Base-by-base conservation (phyloP, 1,139 yeast species). In the Wickerhamomyces sp. region DNA sequence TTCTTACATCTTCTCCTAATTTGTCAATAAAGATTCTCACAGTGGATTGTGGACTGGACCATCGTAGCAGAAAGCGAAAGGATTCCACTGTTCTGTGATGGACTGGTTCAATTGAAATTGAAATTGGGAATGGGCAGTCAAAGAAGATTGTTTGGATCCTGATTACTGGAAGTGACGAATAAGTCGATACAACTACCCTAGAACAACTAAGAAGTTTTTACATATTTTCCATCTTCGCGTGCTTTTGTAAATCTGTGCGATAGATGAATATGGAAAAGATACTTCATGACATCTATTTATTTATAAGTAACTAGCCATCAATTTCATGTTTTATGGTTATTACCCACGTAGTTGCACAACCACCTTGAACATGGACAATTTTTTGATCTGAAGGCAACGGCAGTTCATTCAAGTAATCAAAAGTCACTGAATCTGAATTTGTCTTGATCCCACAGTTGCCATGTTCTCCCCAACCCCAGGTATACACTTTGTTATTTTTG, bases 381-480 rank as follows among this genome's bases (percentile, higher is more conserved):
- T 37, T 32, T 14, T 49, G 48, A 0, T 13, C 54, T 2, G 19
- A 27, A 5, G 37, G 32, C 4, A 32, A 31, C 4, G 45, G 32
- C n/a, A 75, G 32, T 15, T 33, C 37, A 40, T 70, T 73, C 23
- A 70, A 44, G 30, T 59, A 54, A 39, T 58, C 57, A 39, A 67
- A 72, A 0, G 67, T 61, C 4, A 65, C 70, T 5, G 54, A 53
- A 6, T 50, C 57, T n/a, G n/a, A n/a, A 2, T 43, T 49, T 22
- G 26, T 33, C 4, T 42, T 38, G 1, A 28, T 23, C 3, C 97
- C 97, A 59, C 97, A 89, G 54, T 91, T 91, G 1, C 98, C 97
- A 55, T 91, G 98, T 54, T 91, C 98, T 18, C 96, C 96, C 98
- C 98, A 91, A 1, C 98, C 98, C 97, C 97, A 91, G 4, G 89